Evolutionary conservation across 2,329 filamentous ascomycete species (phyloP).

Genomic region (Lachnellula suecica): DNA sequence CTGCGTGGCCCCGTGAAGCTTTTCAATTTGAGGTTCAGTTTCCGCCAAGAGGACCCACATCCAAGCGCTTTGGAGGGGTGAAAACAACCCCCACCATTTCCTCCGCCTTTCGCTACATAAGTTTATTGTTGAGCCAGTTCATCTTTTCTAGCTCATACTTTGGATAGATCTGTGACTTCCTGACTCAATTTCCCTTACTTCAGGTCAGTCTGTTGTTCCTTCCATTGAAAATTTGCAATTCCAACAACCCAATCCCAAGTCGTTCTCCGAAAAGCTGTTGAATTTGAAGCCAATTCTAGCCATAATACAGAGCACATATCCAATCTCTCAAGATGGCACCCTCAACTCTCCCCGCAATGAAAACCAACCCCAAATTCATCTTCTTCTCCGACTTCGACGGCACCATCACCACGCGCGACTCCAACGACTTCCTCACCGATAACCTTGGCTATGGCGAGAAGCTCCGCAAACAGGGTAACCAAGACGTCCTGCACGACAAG

Average conservation of each 20-base stretch:
- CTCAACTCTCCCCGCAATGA: constrained; percentile 53
- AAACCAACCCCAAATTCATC: constrained; percentile 79
- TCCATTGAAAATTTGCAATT: neutral
- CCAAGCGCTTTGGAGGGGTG: constrained; percentile 9
- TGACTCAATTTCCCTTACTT: too few species aligned
- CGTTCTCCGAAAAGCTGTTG: neutral
- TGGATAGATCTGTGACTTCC: neutral
- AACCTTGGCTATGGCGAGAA: constrained; percentile 80
- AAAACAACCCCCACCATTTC: constrained; percentile 11
- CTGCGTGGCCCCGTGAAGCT: constrained; percentile 1
- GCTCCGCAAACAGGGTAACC: constrained; percentile 70
- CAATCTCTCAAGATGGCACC: constrained; percentile 26
- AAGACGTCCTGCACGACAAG: constrained; percentile 70
- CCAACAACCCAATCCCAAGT: neutral
- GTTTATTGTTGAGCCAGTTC: neutral
- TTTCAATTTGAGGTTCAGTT: constrained; percentile 18
- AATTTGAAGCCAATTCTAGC: neutral
- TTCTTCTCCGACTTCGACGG: constrained; percentile 99
- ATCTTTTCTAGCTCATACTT: neutral
- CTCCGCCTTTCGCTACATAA: neutral
- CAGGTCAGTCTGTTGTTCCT: neutral
- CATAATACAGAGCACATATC: neutral
- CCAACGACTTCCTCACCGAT: constrained; percentile 77
- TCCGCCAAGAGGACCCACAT: neutral
- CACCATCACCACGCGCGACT: constrained; percentile 77